Percentiles rank a stretch among this genome's conserved stretches.
Evolutionary conservation across 805 yeast species (phyloP).

Genomic region (Candida palmyrensis): DNA sequence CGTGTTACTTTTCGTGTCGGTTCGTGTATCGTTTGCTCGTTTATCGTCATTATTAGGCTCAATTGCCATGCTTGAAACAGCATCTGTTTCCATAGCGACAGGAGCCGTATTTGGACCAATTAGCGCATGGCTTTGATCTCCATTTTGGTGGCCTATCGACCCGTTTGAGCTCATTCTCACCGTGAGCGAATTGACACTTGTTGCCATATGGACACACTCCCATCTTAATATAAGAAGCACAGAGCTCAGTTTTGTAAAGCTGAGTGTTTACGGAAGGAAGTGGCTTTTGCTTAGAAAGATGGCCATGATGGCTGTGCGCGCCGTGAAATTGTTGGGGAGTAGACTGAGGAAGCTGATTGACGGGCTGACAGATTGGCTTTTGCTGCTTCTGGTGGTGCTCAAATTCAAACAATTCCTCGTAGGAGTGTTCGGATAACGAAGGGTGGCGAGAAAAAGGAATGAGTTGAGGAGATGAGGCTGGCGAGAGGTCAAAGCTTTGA

Average conservation of each 20-base stretch:
- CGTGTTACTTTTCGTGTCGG: neutral
- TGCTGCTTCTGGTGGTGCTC: slow-evolving; percentile 12
- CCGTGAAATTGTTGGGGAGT: no score
- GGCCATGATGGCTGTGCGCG: slow-evolving; percentile 1
- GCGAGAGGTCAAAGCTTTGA: slow-evolving; percentile 6
- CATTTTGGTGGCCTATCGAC: slow-evolving; percentile 77
- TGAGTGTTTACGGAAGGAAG: slow-evolving; percentile 50
- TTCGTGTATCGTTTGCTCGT: no score
- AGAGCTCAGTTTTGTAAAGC: slow-evolving; percentile 85
- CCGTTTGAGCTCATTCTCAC: slow-evolving; percentile 65
- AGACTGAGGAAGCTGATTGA: slow-evolving; percentile 1
- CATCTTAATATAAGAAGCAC: slow-evolving; percentile 68
- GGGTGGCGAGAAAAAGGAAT: slow-evolving; percentile 2
- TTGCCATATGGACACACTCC: slow-evolving; percentile 79
- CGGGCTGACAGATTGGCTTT: no score
- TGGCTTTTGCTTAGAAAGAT: slow-evolving; percentile 5
- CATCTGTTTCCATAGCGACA: slow-evolving; percentile 91
- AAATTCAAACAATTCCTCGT: slow-evolving; percentile 16
- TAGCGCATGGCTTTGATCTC: slow-evolving; percentile 87
- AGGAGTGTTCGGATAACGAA: slow-evolving; percentile 9
- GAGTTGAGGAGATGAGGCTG: slow-evolving; percentile 1
- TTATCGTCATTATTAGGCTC: no score
- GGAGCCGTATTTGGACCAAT: slow-evolving; percentile 76
- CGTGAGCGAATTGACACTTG: slow-evolving; percentile 95
- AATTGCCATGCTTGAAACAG: slow-evolving; percentile 74